A percentile compares a stretch with the other conserved stretches of the same genome.
Conservation (phyloP, 176 grass and related monocot species). For the Triticum urartu region DNA sequence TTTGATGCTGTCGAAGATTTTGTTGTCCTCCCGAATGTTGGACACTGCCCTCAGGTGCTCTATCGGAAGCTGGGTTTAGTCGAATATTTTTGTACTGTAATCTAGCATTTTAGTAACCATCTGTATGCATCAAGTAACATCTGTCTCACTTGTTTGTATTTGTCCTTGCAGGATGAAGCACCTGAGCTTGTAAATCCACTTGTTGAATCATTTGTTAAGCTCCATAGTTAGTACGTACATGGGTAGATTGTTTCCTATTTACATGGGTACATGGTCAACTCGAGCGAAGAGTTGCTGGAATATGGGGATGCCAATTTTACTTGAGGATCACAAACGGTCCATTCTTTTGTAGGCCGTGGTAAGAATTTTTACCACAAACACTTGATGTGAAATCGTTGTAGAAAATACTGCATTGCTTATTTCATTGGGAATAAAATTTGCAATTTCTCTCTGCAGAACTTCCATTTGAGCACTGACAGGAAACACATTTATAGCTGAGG, state of each 20-base stretch:
- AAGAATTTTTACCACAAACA: neutral
- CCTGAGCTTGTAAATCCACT: slow-evolving; percentile 86
- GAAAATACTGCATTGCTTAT: neutral
- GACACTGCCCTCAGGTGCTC: slow-evolving; percentile 89
- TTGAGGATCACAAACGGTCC: neutral
- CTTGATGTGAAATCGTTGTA: neutral
- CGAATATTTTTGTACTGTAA: neutral
- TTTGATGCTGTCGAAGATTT: slow-evolving; percentile 89
- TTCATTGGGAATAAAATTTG: neutral
- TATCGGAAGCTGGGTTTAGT: slow-evolving; percentile 7
- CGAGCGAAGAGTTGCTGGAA: neutral
- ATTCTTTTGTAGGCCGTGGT: slow-evolving; percentile 17
- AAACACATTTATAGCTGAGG: slow-evolving; percentile 9
- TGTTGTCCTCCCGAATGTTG: slow-evolving; percentile 78
- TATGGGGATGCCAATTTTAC: neutral
- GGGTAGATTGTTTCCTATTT: slow-evolving; percentile 2
- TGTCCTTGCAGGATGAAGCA: slow-evolving; percentile 76
- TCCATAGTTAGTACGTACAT: slow-evolving; percentile 58
- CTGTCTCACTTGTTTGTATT: slow-evolving; percentile 31
- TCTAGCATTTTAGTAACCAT: slow-evolving; percentile 4
- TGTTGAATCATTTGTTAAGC: slow-evolving; percentile 62
- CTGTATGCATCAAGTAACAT: neutral
- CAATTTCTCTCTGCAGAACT: slow-evolving; percentile 3
- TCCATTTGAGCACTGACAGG: neutral
- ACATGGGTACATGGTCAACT: neutral